Conservation (phyloP, 305 asterid species). For the Galium porrigens region DNA sequence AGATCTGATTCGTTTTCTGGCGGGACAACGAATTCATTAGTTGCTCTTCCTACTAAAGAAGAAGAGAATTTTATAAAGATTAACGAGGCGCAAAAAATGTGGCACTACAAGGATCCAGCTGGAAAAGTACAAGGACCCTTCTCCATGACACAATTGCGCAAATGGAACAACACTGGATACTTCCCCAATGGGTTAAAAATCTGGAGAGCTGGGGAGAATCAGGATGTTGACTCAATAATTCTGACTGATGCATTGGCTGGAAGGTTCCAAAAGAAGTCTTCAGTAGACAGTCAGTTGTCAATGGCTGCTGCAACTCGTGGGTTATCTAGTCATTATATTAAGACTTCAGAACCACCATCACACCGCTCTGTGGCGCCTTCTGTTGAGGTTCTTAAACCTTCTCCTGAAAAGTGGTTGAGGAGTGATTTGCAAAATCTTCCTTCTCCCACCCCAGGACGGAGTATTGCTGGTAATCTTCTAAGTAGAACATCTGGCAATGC, state of each 20-base stretch:
- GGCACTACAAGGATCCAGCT: conserved; percentile 91
- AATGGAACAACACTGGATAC: conserved; percentile 90
- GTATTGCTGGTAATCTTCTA: conserved; percentile 25
- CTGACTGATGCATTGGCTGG: conserved; percentile 75
- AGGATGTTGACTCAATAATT: conserved; percentile 42
- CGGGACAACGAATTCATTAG: conserved; percentile 28
- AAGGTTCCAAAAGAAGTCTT: conserved; percentile 39
- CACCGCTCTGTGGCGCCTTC: conserved; percentile 19
- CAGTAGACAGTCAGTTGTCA: conserved; percentile 22
- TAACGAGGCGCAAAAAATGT: conserved; percentile 73
- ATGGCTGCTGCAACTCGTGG: conserved; percentile 10
- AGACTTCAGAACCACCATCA: conserved; percentile 22
- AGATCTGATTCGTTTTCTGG: conserved; percentile 39
- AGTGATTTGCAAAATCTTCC: conserved; percentile 40
- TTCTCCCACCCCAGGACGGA: conserved; percentile 61
- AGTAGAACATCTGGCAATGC: conserved; percentile 31
- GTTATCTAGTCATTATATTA: conserved; percentile 24
- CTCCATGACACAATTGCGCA: conserved; percentile 74
- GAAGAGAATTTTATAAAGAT: conserved; percentile 40
- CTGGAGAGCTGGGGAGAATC: conserved; percentile 52
- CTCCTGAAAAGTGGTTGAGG: conserved; percentile 36
- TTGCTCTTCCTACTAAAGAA: conserved; percentile 28
- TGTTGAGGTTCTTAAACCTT: conserved; percentile 24
- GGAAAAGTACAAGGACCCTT: conserved; percentile 95
- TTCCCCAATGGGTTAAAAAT: conserved; percentile 67